phyloP scores from a whole-genome alignment of 2,329 filamentous ascomycete species.

The Trichophyton benhamiae region DNA sequence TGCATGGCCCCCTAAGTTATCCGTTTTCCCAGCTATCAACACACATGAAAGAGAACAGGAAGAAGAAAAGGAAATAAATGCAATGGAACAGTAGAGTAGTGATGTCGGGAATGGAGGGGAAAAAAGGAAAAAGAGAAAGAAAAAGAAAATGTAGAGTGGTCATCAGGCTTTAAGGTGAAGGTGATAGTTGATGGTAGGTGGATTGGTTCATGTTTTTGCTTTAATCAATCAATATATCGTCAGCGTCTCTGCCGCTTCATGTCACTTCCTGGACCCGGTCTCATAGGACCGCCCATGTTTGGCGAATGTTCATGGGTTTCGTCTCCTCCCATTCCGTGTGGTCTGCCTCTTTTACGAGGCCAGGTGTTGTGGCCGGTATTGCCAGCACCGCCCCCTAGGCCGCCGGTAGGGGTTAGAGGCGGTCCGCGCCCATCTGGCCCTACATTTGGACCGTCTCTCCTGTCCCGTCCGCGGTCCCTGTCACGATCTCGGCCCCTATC shows the following conservation, averaged over 20 bases:
- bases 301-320: constrained; percentile 6
- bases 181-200: background rate
- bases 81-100: background rate
- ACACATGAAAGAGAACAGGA: background rate
- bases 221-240: background rate
- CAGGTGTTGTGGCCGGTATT: constrained; percentile 9
- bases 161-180: background rate
- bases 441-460: constrained; percentile 6
- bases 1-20: background rate
- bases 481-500: constrained; percentile 10
- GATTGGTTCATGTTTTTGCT: background rate
- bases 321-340: constrained; percentile 4
- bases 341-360: constrained; percentile 14
- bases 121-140: too few relatives aligned
- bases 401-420: background rate
- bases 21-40: background rate
- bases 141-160: background rate
- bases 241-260: constrained; percentile 19
- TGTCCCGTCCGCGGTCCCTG: constrained; percentile 9
- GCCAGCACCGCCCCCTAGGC: constrained; percentile 5
- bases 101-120: background rate
- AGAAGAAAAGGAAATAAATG: background rate
- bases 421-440: constrained; percentile 4
- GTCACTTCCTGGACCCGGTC: constrained; percentile 11
- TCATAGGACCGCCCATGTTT: constrained; percentile 4